Conservation (phyloP, 345 rosid species). For the Citrus reticulata region DNA sequence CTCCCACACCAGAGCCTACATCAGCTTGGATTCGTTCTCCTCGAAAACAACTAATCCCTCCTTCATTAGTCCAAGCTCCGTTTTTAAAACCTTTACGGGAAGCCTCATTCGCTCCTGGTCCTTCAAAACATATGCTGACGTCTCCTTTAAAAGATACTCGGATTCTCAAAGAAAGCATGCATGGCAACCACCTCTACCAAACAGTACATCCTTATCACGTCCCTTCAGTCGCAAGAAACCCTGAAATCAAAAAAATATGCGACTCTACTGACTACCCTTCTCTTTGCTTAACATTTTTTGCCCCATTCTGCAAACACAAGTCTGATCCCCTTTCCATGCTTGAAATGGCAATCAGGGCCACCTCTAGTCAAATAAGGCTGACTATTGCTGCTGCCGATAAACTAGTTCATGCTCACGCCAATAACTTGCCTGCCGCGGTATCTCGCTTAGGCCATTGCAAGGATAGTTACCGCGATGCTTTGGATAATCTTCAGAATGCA, state of each 20-base stretch:
- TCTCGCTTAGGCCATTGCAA: conserved; percentile 30
- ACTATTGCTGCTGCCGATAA: not conserved
- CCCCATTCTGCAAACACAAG: conserved; percentile 24
- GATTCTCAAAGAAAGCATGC: not conserved
- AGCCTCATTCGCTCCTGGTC: not conserved
- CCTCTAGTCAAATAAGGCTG: conserved; percentile 14
- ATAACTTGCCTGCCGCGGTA: not conserved
- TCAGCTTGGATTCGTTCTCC: not conserved
- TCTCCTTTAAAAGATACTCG: not conserved
- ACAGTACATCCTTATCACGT: not conserved
- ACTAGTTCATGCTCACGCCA: not conserved
- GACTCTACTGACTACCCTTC: conserved; percentile 28
- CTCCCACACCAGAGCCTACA: not conserved
- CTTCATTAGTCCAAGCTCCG: not conserved
- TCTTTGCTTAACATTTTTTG: conserved; percentile 34
- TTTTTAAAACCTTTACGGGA: not conserved
- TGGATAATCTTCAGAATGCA: conserved; percentile 39
- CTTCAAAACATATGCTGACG: too few species aligned
- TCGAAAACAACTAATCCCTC: not conserved
- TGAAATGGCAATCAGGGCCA: conserved; percentile 32
- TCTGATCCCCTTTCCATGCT: conserved; percentile 29
- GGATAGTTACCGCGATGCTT: conserved; percentile 35
- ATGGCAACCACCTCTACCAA: not conserved
- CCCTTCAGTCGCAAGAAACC: not conserved
- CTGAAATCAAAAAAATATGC: conserved; percentile 32